Conservation (phyloP, 2,329 filamentous ascomycete species). For the Claviceps fusiformis region DNA sequence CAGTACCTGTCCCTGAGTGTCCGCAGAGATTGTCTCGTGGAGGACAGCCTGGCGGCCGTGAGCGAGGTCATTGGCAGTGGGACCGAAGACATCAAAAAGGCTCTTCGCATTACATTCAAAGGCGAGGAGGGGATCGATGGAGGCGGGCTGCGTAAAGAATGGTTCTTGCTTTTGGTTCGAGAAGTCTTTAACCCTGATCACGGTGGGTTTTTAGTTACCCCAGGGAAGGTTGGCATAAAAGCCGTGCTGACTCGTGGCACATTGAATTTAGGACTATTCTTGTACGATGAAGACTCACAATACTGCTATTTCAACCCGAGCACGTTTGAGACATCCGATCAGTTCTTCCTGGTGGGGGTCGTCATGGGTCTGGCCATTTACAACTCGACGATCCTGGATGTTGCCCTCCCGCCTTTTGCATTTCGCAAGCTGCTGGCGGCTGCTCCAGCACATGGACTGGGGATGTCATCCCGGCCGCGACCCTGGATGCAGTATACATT, state of each 20-base stretch:
- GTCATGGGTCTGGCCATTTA: conserved; percentile 84
- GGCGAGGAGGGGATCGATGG: conserved; percentile 88
- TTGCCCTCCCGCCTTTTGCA: conserved; percentile 76
- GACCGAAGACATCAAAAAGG: conserved; percentile 81
- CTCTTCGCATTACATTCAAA: conserved; percentile 68
- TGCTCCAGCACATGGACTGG: conserved; percentile 47
- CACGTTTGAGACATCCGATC: conserved; percentile 80
- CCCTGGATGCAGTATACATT: conserved; percentile 59
- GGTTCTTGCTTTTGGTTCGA: conserved; percentile 77
- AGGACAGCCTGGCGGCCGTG: conserved; percentile 74
- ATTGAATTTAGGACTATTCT: conserved; percentile 56
- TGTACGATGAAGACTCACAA: conserved; percentile 80
- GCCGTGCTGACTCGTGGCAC: too few relatives aligned
- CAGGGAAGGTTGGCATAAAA: too few relatives aligned
- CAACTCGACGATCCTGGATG: conserved; percentile 84
- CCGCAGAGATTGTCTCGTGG: conserved; percentile 71
- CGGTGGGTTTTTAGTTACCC: conserved; percentile 40
- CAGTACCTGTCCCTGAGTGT: conserved; percentile 69
- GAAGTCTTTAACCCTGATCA: conserved; percentile 87
- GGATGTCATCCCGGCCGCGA: conserved; percentile 41
- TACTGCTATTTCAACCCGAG: conserved; percentile 90
- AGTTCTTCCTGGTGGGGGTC: conserved; percentile 82
- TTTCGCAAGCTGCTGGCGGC: conserved; percentile 77
- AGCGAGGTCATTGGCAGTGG: conserved; percentile 72
- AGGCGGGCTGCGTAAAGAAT: conserved; percentile 82